Evolutionary conservation across 2,329 filamentous ascomycete genomes (phyloP), one percentile per base, ranked within the genome.

Genomic region (Neopestalotiopsis sp.): DNA sequence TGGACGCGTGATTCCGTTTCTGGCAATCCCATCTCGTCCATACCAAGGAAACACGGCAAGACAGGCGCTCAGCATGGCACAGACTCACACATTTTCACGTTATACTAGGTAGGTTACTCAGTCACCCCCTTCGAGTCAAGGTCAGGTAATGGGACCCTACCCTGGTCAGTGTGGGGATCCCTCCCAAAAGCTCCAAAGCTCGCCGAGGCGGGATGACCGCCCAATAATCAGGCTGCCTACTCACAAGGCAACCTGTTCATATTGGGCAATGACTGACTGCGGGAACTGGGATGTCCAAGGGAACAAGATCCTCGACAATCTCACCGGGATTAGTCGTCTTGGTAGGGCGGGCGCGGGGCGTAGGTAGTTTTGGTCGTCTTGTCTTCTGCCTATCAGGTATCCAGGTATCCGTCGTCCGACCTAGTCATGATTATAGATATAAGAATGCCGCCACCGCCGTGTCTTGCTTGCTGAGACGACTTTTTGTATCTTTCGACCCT

Each of bases 201-300:
- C 57, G 58, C 49, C 61, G 66, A 58, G 57, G 66, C 66, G 40
- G 66, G 38, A 67, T 67, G 66, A 67, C 66, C 66, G 61, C 66
- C 66, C 57, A 62, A 34, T 63, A 34, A 49, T 67, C 66, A 67
- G 66, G 38, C 40, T 67, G 59, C 58, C 57, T 24, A 63, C 66
- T 67, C 66, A 67, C 66, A 67, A 67, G 66, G 66, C 66, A 49
- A 56, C 59, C 66, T 56, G 28, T 40, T 67, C 42, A 61, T 32
- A 61, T 61, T 59, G 57, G 65, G 56, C 65, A 56, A 61, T 67
- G 53, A 49, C 56, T 65, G 62, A 61, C 28, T 30, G 28, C 6
- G 53, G 57, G 57, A 24, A 38, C 45, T 17, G 28, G 32, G 58
- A 38, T 32, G 6, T 6, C 57, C 24, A 59, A n/a, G 24, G 34